Conservation (phyloP, 306 rosid genomes). For the Quercus ilex region DNA sequence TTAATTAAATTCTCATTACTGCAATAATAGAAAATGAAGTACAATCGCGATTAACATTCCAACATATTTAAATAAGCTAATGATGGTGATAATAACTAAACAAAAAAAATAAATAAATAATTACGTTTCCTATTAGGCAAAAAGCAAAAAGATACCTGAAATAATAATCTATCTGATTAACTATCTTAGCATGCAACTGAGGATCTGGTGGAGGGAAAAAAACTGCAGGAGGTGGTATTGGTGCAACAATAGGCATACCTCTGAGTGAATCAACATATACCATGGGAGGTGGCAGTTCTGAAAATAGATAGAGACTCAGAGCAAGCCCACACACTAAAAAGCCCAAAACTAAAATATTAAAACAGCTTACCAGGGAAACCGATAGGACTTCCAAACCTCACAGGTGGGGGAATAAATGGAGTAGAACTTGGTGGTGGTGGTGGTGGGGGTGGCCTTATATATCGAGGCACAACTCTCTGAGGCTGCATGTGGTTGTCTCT, state of each 20-base stretch:
- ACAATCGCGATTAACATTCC: conserved; percentile 19
- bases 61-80: conserved; percentile 6
- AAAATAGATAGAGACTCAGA: conserved; percentile 29
- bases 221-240: conserved; percentile 40
- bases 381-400: conserved; percentile 51
- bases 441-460: conserved; percentile 52
- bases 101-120: background rate
- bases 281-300: conserved; percentile 50
- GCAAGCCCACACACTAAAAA: conserved; percentile 4
- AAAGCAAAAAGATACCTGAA: conserved; percentile 61
- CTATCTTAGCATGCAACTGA: conserved; percentile 58
- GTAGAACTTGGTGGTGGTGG: conserved; percentile 55
- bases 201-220: conserved; percentile 46
- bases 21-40: conserved; percentile 39
- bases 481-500: conserved; percentile 52
- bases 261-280: conserved; percentile 49
- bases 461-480: conserved; percentile 47
- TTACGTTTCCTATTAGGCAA: background rate
- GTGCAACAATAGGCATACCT: conserved; percentile 50
- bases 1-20: conserved; percentile 71
- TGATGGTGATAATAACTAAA: background rate
- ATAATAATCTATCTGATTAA: conserved; percentile 79
- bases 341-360: background rate
- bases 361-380: conserved; percentile 58
- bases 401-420: conserved; percentile 43